These are phyloP conservation scores for Potentilla sterilis DNA, from an alignment of 306 rosid genomes.

Conservation along the genomic window DNA sequence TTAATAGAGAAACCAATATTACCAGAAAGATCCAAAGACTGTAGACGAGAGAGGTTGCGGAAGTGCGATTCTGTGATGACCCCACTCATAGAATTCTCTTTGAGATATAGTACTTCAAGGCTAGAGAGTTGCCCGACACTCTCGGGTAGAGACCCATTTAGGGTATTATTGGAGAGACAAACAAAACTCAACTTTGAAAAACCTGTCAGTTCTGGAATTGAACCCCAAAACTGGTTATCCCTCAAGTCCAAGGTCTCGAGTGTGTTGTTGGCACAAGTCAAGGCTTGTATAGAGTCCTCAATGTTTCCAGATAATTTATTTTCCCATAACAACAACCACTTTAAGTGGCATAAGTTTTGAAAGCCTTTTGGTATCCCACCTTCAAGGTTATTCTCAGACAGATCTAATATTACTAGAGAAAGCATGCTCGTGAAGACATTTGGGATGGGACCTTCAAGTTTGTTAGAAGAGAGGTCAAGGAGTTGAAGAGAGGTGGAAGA, in stretches of 20 bases:
- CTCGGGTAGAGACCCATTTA: conserved; percentile 24
- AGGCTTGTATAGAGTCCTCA: neutral
- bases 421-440: neutral
- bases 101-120: accelerated
- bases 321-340: too few species aligned
- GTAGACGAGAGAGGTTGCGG: conserved; percentile 9
- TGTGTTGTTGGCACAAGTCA: neutral
- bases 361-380: neutral
- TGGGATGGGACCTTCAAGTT: neutral
- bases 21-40: neutral
- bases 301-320: neutral
- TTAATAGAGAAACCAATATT: conserved; percentile 30
- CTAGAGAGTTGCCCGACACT: conserved; percentile 13
- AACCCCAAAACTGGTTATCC: neutral
- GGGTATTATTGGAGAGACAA: too few species aligned
- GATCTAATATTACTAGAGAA: neutral
- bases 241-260: neutral
- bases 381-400: neutral
- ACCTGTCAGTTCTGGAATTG: neutral
- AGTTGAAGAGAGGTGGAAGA: neutral
- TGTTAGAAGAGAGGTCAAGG: neutral
- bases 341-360: neutral
- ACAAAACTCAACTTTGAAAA: neutral
- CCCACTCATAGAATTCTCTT: conserved; percentile 21
- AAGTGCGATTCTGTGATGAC: conserved; percentile 23